A percentile compares a stretch with the other conserved stretches of the same genome.
phyloP scores from a whole-genome alignment of 2,329 filamentous ascomycete species.

The Penicillium sp. region DNA sequence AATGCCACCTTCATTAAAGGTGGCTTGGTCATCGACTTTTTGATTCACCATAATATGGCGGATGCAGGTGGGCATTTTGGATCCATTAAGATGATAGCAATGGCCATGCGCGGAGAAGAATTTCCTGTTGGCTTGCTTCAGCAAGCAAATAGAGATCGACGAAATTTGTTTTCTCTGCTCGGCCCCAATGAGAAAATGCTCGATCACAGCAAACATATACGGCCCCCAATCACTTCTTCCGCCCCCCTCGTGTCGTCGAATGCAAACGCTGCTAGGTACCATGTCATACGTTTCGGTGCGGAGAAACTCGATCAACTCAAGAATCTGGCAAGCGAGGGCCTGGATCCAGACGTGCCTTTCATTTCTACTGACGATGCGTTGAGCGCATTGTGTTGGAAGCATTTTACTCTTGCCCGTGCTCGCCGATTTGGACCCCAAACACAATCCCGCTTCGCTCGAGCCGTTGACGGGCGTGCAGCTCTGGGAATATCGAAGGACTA shows the following conservation, averaged over 20 bases:
- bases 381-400: constrained; percentile 10
- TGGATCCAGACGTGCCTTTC: constrained; percentile 19
- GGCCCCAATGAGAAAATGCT: constrained; percentile 26
- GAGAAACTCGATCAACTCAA: constrained; percentile 15
- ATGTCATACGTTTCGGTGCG: constrained; percentile 20
- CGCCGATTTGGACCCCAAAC: neutral
- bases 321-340: constrained; percentile 17
- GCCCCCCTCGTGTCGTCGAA: constrained; percentile 19
- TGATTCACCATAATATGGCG: constrained; percentile 16
- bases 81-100: constrained; percentile 5
- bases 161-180: constrained; percentile 26
- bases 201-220: constrained; percentile 26
- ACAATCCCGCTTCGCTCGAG: constrained; percentile 1
- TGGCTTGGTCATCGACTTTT: constrained; percentile 6
- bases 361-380: constrained; percentile 12
- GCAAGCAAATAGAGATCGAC: constrained; percentile 25
- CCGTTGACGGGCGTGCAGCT: constrained; percentile 5
- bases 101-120: constrained; percentile 8
- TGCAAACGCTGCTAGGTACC: constrained; percentile 16
- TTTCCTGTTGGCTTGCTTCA: constrained; percentile 4
- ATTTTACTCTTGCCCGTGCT: constrained; percentile 4
- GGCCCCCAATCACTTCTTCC: constrained; percentile 23
- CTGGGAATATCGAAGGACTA: constrained; percentile 5
- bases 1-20: constrained; percentile 9
- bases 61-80: constrained; percentile 14